These are phyloP conservation scores for Epichloe gansuensis DNA, from an alignment of 2,329 filamentous ascomycete species.

Conservation along the genomic window DNA sequence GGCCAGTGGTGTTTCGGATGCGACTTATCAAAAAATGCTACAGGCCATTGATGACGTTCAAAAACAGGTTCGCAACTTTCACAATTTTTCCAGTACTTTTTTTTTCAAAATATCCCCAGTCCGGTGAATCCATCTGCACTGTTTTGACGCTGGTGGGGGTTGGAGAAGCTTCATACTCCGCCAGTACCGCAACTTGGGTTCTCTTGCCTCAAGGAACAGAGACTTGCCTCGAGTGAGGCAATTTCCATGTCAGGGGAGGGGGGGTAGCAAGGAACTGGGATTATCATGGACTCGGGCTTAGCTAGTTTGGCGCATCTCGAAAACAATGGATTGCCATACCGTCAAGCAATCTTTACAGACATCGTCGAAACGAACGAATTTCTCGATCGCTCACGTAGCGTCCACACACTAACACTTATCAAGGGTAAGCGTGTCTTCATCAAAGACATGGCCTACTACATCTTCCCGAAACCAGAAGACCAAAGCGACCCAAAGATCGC, in stretches of 20 bases:
- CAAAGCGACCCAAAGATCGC: slow-evolving; percentile 53
- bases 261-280: too few relatives aligned
- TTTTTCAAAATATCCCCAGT: not conserved
- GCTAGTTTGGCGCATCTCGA: not conserved
- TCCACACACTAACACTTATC: not conserved
- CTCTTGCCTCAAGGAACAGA: too few relatives aligned
- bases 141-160: too few relatives aligned
- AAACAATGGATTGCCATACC: not conserved
- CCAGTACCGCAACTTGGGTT: too few relatives aligned
- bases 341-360: not conserved
- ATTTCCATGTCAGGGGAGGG: too few relatives aligned
- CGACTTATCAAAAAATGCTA: slow-evolving; percentile 66
- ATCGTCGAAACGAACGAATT: not conserved
- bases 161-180: too few relatives aligned
- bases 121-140: too few relatives aligned
- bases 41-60: slow-evolving; percentile 59
- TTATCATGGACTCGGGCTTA: too few relatives aligned
- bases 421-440: slow-evolving; percentile 90
- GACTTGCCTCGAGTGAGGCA: too few relatives aligned
- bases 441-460: slow-evolving; percentile 94
- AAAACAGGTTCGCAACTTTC: slow-evolving; percentile 49
- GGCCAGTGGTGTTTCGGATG: slow-evolving; percentile 52
- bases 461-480: slow-evolving; percentile 60
- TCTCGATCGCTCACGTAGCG: not conserved
- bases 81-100: too few relatives aligned